Evolutionary conservation across 2,329 filamentous ascomycete genomes (phyloP).

Genomic region (Mariannaea elegans): DNA sequence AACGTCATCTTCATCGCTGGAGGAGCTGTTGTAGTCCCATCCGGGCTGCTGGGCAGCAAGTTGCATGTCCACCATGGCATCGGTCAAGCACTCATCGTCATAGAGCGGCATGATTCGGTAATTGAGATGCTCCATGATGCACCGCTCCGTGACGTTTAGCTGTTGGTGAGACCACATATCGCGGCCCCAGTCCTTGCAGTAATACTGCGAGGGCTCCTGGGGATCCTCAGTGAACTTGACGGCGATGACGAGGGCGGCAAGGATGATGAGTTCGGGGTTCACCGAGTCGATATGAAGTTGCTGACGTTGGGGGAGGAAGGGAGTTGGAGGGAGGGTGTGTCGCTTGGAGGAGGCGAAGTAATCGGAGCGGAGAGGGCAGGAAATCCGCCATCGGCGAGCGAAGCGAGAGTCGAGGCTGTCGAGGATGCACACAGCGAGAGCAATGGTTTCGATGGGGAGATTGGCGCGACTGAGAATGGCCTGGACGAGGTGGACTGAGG

Average conservation of each 20-base stretch:
- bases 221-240: conserved; percentile 71
- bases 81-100: conserved; percentile 63
- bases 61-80: conserved; percentile 71
- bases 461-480: conserved; percentile 66
- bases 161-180: conserved; percentile 67
- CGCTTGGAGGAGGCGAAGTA: conserved; percentile 48
- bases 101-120: conserved; percentile 71
- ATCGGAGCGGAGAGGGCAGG: conserved; percentile 59
- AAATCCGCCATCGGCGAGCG: conserved; percentile 68
- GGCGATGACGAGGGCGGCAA: conserved; percentile 71
- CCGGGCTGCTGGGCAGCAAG: conserved; percentile 56
- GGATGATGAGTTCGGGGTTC: conserved; percentile 68
- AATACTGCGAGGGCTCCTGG: conserved; percentile 62
- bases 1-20: conserved; percentile 41
- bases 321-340: conserved; percentile 58
- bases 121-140: conserved; percentile 70
- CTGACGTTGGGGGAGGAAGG: conserved; percentile 43
- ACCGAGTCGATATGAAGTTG: conserved; percentile 68
- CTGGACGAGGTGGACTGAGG: conserved; percentile 68
- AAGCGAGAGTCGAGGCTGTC: conserved; percentile 72
- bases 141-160: conserved; percentile 70
- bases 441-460: conserved; percentile 68
- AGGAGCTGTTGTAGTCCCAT: conserved; percentile 39
- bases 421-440: conserved; percentile 72
- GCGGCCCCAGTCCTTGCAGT: conserved; percentile 62